Base-by-base conservation (phyloP, 1,139 yeast species). In the Pneumocystis wakefieldiae region DNA sequence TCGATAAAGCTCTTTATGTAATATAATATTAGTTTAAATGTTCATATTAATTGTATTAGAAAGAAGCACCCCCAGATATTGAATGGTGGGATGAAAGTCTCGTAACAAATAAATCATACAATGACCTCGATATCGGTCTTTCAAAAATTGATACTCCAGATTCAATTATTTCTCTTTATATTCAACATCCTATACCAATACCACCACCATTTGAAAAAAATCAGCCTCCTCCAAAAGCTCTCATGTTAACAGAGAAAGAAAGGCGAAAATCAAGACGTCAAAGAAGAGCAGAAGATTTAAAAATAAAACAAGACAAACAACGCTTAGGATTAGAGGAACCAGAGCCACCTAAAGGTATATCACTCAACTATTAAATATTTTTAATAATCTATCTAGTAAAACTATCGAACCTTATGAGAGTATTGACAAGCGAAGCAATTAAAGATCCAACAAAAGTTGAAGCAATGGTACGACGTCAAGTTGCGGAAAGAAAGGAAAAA, bases 371-470 rank as follows among this genome's bases (percentile, higher is more conserved):
- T 48, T 57, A 19, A 37, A 10, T 39, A 39, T 57, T 14, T 57
- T 37, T 19, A 12, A 37, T 39, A 37, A 57, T 12, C 15, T 57
- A 19, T 39, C 7, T 24, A 57, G 88, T 91, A 38, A 88, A 85
- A 69, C 76, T 89, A 62, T 82, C 85, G 59, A 92, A 91, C 71
- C 78, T 91, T 72, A 87, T 88, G 90, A 85, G 81, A 68, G 96
- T 89, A 0, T 77, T 86, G 61, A 87, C 96, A 2, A 85, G 88
- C 70, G 95, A 87, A 66, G 88, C 94, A n/a, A 85, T 90, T 60
- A 79, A 81, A 66, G 96, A 92, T 71, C 98, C 98, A 0, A 92
- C 98, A 0, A 83, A 83, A 3, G 85, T 91, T 68, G 98, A 92
- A 71, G 78, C 79, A 72, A 74, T 78, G 64, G 97, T 94, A 0